Base-by-base conservation (phyloP, 2,329 filamentous ascomycete species). In the Calonectria pseudoreteaudii region DNA sequence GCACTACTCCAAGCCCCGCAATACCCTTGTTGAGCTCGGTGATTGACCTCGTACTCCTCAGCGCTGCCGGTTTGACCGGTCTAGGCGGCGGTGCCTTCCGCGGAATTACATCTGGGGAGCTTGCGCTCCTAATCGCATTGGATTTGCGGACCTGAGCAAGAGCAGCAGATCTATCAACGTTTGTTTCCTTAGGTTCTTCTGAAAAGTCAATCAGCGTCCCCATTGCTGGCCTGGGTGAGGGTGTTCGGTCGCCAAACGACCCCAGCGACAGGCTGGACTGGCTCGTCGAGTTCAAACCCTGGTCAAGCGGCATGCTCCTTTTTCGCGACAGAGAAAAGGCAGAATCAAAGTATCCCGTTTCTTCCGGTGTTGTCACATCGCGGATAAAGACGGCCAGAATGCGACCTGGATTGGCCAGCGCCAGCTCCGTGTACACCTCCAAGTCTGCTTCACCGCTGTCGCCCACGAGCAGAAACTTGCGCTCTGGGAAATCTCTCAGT, bases 381-480 rank as follows among this genome's bases (percentile, higher is more conserved):
- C 97, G 91, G 76, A 99, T 98, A 84, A 98, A 98, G 9, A 99
- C 91, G 0, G 93, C 97, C 36, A 95, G 87, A 2, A 99, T 92
- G 34, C 94, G 91, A 0, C 94, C 94, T 0, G 96, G 96, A 79
- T 98, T 93, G 3, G 94, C 92, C 41, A 96, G 81, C 0, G 94
- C 96, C n/a, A 98, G 90, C 76, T 99, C 97, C 0, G 96, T 98
- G 81, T 99, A 99, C 0, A 98, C 95, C 83, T 99, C 97, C 4
- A 99, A 88, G 84, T 99, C 97, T 10, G 96, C 97, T 85, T 99
- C 97, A 47, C 97, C 97, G 79, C 96, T 98, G 82, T 99, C 97
- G 11, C 97, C 97, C 13, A 98, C 94, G 2, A 99, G 89, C 3
- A 99, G 91, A 81, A 99, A 99, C 79, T 92, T 95, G 56, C 97